Base-by-base conservation (phyloP, 2,329 filamentous ascomycete species). In the Monosporascus sp. region DNA sequence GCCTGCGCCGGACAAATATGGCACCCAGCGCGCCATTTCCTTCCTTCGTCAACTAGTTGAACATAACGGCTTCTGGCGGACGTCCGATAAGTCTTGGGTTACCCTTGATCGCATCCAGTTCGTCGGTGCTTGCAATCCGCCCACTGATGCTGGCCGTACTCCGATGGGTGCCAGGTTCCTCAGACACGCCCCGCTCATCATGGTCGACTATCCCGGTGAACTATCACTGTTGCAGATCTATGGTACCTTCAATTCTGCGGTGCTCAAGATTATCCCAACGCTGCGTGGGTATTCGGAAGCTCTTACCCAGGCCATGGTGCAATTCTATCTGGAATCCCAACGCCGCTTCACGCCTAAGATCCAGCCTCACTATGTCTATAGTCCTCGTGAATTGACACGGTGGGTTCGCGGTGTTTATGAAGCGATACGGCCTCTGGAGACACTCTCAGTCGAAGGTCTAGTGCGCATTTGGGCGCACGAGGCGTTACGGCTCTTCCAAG, bases 171-270 rank as follows among this genome's bases (percentile, higher is more conserved):
- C 90, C 48, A 83, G 94, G 62, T 99, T 99, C 82, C 80, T 99
- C 60, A 85, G 95, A 54, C 95, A 99, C 70, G 91, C 94, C 17
- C 94, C 94, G n/a, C 83, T 99, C 51, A 89, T 99, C 72, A 99
- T 99, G 95, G 95, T 99, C 43, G 94, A 99, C 68, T 99, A 99
- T 66, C 94, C 94, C 55, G 94, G 95, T 64, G 91, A 99, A 74
- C 79, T 91, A 44, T 99, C 95, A 3, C 82, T 99, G 38, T 87
- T 87, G 61, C 94, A 99, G 69, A 99, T 99, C 61, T 99, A 99
- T 68, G 94, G 95, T 62, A 97, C 95, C 0, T 99, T 99, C 81
- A 99, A 96, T 69, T 88, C 83, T 52, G 94, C 95, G 9, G 85
- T 99, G 44, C 86, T 99, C 67, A 99, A 99, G 79, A 94, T 99